Evolutionary conservation across 2,329 filamentous ascomycete species (phyloP).

Genomic region (Rutstroemia sp.): DNA sequence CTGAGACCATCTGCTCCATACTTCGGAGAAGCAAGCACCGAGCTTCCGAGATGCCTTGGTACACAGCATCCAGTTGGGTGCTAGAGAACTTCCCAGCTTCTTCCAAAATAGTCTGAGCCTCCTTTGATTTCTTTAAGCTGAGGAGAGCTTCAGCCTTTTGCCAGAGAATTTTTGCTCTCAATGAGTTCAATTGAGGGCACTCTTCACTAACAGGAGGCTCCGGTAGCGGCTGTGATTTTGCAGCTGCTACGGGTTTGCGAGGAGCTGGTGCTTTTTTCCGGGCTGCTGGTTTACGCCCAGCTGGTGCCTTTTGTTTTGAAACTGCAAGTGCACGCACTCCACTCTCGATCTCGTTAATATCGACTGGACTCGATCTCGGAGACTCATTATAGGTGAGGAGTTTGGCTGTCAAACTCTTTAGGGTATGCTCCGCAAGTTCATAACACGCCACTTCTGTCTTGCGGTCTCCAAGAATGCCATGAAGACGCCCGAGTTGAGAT

Average conservation of each 20-base stretch:
- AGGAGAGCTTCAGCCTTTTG: constrained; percentile 43
- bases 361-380: constrained; percentile 8
- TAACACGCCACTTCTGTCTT: constrained; percentile 42
- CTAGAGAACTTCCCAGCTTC: constrained; percentile 40
- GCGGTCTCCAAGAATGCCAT: constrained; percentile 39
- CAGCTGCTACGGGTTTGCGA: constrained; percentile 24
- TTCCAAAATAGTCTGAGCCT: constrained; percentile 49
- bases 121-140: constrained; percentile 42
- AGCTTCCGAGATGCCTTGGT: constrained; percentile 55
- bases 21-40: constrained; percentile 62
- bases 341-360: constrained; percentile 14
- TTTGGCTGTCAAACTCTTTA: constrained; percentile 35
- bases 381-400: constrained; percentile 27
- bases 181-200: constrained; percentile 31
- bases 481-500: constrained; percentile 48
- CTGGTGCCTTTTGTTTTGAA: constrained; percentile 27
- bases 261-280: constrained; percentile 24
- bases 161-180: constrained; percentile 42
- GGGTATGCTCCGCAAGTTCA: constrained; percentile 37
- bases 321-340: constrained; percentile 24
- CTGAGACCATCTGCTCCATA: constrained; percentile 63
- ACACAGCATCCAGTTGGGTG: constrained; percentile 35
- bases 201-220: constrained; percentile 23
- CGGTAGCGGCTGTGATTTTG: constrained; percentile 20
- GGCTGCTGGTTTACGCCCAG: constrained; percentile 15